These are phyloP conservation scores for Vaccinium macrocarpon DNA, from an alignment of 148 eudicot genomes.

Conservation along the genomic window DNA sequence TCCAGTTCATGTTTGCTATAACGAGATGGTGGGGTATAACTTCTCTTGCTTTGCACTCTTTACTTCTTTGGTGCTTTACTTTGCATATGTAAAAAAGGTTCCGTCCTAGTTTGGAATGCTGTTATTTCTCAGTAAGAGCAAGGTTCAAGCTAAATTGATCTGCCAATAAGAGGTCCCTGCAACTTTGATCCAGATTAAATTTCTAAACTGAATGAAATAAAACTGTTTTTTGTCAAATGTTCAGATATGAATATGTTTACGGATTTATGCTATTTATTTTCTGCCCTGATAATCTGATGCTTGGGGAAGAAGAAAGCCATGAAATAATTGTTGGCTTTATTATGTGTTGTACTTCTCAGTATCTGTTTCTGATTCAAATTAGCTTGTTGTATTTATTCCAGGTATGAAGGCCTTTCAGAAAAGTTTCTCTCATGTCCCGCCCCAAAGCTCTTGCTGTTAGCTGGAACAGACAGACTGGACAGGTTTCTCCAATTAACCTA, in stretches of 20 bases:
- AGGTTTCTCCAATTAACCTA: constrained; percentile 39
- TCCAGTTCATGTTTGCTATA: background rate
- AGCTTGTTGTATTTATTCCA: constrained; percentile 31
- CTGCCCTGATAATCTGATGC: constrained; percentile 5
- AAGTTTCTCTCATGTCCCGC: constrained; percentile 73
- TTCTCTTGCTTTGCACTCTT: background rate
- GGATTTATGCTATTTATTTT: background rate
- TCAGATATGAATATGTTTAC: too few species aligned
- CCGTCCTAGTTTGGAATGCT: background rate
- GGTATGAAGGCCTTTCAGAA: constrained; percentile 97
- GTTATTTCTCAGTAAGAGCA: background rate
- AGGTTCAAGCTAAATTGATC: too few species aligned
- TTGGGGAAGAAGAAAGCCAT: background rate
- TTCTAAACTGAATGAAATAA: background rate
- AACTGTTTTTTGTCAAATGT: too few species aligned
- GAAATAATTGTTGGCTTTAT: background rate
- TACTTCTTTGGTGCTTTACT: background rate
- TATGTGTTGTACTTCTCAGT: background rate
- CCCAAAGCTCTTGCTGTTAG: constrained; percentile 80
- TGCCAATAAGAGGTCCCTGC: too few species aligned
- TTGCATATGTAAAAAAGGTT: background rate
- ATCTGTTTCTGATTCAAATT: background rate
- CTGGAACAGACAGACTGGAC: constrained; percentile 98
- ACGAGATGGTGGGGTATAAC: background rate
- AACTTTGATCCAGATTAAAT: too few species aligned